Base-by-base conservation (phyloP, 495 filamentous ascomycete genomes). In the Tuber microsphaerosporum region DNA sequence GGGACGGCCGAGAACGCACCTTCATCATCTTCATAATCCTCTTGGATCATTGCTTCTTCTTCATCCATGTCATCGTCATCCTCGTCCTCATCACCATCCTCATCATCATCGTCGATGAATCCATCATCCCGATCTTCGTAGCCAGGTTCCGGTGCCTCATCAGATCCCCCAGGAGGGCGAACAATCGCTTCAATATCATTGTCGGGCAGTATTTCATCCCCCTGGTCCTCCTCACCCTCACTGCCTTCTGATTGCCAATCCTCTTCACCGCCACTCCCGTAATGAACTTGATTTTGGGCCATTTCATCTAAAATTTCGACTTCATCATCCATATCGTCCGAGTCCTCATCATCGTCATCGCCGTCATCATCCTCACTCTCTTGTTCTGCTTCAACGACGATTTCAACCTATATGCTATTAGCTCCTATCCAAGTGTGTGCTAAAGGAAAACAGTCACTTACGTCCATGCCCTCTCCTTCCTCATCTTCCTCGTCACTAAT, bases 401-500 rank as follows among this genome's bases (percentile, higher is more conserved):
- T 90, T 85, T 95, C 93, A 80, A 97, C 89, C 74, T 93, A 88
- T 82, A 93, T 88, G 69, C 87, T 90, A 56, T 89, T 71, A 81
- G 71, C 70, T 75, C 44, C 43, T 31, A 20, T 39, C 34, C 34
- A 8, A 75, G 73, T 42, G 71, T 51, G 22, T 39, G 6, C 44
- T 20, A 76, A 42, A 17, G 16, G 26, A 39, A 44, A 73, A n/a
- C 16, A 71, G 26, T 42, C 74, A 83, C 81, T 81, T 76, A 83
- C 81, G 82, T 94, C 94, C 86, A 95, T 92, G 48, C 88, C 91
- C 75, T 91, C 92, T 79, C 90, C 83, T 46, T 90, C 88, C 70
- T 92, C 94, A 74, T 92, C 90, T 72, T 97, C 94, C 72, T 97
- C 94, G 80, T 97, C 95, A 79, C 93, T 96, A 70, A 95, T 89